A percentile compares a stretch with the other conserved stretches of the same genome.
phyloP scores from a whole-genome alignment of 1,284 basidiomycete species.

The Cryptococcus hybrid region DNA sequence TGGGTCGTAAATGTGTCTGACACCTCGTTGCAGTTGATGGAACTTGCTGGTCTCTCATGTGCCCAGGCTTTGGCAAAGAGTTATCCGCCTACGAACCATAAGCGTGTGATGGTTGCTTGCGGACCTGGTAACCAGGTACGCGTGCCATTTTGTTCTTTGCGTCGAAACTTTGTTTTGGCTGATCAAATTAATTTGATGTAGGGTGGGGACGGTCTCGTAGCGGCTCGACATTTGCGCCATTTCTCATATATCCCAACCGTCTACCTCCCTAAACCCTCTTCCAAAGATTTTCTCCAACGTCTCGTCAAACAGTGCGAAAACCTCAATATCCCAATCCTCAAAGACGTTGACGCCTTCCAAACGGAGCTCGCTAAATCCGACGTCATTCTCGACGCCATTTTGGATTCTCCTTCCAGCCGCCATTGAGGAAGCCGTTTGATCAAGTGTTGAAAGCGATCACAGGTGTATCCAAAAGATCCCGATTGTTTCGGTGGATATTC shows the following conservation, averaged over 20 bases:
- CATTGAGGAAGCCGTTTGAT: slow-evolving; percentile 85
- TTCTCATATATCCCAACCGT: slow-evolving; percentile 83
- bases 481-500: slow-evolving; percentile 91
- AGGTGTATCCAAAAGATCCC: slow-evolving; percentile 59
- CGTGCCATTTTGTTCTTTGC: background rate
- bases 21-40: slow-evolving; percentile 67
- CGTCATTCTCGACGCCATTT: slow-evolving; percentile 91
- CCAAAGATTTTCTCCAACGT: slow-evolving; percentile 83
- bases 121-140: slow-evolving; percentile 86
- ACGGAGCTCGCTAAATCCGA: slow-evolving; percentile 64
- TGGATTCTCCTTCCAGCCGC: slow-evolving; percentile 92
- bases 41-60: slow-evolving; percentile 94
- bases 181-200: slow-evolving; percentile 20
- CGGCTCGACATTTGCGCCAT: slow-evolving; percentile 88
- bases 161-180: background rate
- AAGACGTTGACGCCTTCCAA: slow-evolving; percentile 56
- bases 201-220: slow-evolving; percentile 96
- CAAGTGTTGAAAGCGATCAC: slow-evolving; percentile 66
- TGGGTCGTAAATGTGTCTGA: too few species aligned
- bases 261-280: slow-evolving; percentile 82
- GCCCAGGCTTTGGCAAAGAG: slow-evolving; percentile 81
- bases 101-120: slow-evolving; percentile 83
- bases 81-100: slow-evolving; percentile 65
- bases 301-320: slow-evolving; percentile 84
- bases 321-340: slow-evolving; percentile 71